Conservation (phyloP, 257 asterid species). For the Henckelia pumila region DNA sequence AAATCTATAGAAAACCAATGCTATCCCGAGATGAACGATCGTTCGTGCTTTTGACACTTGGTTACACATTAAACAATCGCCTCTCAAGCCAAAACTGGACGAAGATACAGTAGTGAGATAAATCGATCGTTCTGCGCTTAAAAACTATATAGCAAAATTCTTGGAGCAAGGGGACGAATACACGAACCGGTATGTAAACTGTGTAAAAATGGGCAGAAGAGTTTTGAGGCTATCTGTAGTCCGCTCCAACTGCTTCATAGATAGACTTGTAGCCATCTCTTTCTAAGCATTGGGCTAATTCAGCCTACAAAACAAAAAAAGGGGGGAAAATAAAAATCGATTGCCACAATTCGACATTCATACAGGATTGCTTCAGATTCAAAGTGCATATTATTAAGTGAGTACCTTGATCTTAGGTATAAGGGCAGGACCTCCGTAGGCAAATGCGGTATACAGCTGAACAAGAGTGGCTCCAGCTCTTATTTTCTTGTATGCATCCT, state of each 20-base stretch:
- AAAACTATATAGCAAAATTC: constrained; percentile 9
- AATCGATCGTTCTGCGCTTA: neutral
- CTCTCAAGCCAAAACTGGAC: neutral
- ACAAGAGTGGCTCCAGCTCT: constrained; percentile 95
- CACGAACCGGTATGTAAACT: constrained; percentile 22
- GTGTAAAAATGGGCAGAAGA: constrained; percentile 24
- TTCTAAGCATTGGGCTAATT: constrained; percentile 77
- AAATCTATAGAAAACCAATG: neutral
- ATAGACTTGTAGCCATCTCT: constrained; percentile 83
- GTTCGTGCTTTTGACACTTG: neutral
- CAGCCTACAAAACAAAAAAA: constrained; percentile 46
- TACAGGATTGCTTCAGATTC: neutral
- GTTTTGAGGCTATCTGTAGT: constrained; percentile 53
- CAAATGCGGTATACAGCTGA: constrained; percentile 93
- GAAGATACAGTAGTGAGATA: neutral
- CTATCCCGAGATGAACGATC: neutral
- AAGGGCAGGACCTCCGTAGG: constrained; percentile 96
- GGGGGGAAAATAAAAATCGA: neutral
- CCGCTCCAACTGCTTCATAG: constrained; percentile 84
- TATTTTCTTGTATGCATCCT: constrained; percentile 91
- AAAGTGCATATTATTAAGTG: neutral
- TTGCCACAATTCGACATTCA: neutral
- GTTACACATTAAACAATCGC: neutral
- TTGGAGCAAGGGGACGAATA: neutral
- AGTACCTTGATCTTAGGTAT: constrained; percentile 86